These are phyloP conservation scores for Persicaria tinctoria DNA, from an alignment of 148 eudicot genomes.

Conservation along the genomic window DNA sequence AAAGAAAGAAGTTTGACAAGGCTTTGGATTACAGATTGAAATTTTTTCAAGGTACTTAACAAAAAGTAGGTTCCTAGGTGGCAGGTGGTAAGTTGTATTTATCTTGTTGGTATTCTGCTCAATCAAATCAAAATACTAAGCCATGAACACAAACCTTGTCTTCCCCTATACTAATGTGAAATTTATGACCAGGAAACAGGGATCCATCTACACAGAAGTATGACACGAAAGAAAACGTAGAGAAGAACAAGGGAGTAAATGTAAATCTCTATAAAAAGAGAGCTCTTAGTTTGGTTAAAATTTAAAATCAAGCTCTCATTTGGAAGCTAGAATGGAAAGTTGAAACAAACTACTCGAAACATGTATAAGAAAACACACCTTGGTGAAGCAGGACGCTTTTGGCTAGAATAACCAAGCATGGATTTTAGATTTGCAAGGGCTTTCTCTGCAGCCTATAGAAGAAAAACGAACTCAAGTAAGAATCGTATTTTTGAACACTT, in stretches of 20 bases:
- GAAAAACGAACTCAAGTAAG: conserved; percentile 6
- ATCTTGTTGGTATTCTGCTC: too few species aligned
- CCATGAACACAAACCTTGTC: too few species aligned
- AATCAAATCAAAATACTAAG: too few species aligned
- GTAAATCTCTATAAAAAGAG: not conserved
- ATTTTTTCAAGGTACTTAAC: not conserved
- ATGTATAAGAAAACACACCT: conserved; percentile 36
- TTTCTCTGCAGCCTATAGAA: conserved; percentile 68
- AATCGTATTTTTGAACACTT: not conserved
- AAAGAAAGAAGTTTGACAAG: not conserved
- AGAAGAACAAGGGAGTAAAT: too few species aligned
- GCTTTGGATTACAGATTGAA: not conserved
- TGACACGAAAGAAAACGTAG: too few species aligned
- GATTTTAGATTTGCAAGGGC: conserved; percentile 56
- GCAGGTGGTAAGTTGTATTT: too few species aligned
- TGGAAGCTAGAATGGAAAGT: not conserved
- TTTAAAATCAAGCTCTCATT: not conserved
- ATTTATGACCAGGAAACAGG: too few species aligned
- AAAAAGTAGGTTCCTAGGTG: too few species aligned
- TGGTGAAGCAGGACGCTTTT: conserved; percentile 67
- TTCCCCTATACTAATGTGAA: too few species aligned
- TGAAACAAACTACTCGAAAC: not conserved
- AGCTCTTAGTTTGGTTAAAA: not conserved
- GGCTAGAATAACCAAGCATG: conserved; percentile 43
- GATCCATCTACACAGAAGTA: too few species aligned